Evolutionary conservation across 129 eudicot genomes (phyloP).

Genomic region (Flaveria ramosissima): DNA sequence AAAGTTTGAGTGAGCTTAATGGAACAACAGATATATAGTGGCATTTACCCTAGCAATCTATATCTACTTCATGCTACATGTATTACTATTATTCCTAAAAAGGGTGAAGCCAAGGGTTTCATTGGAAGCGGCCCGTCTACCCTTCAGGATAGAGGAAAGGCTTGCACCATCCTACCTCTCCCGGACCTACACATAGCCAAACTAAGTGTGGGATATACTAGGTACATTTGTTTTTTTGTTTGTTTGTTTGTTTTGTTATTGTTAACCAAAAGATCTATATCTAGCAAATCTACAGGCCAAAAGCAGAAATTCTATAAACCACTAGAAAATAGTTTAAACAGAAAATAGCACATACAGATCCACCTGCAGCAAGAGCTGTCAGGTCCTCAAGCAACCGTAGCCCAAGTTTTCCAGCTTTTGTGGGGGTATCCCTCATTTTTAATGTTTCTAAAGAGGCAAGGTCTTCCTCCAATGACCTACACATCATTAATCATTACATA

Average conservation of each 20-base stretch:
- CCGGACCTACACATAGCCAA: too few relatives aligned
- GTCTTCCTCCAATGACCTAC: conserved; percentile 71
- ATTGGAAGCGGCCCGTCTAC: too few relatives aligned
- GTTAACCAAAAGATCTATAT: background rate
- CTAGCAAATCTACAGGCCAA: conserved; percentile 6
- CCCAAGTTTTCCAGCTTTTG: conserved; percentile 84
- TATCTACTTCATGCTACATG: background rate
- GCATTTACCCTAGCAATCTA: background rate
- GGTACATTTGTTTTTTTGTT: too few relatives aligned
- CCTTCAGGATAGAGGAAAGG: too few relatives aligned
- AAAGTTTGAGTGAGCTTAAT: background rate
- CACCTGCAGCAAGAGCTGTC: conserved; percentile 99
- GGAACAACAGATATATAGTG: background rate
- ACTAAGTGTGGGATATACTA: too few relatives aligned
- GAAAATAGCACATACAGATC: conserved; percentile 95
- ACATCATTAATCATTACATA: conserved; percentile 12
- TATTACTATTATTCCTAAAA: too few relatives aligned
- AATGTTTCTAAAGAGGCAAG: conserved; percentile 48
- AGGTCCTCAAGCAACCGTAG: conserved; percentile 95
- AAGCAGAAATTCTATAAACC: conserved; percentile 1
- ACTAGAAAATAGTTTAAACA: conserved; percentile 29
- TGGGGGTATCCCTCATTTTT: conserved; percentile 69
- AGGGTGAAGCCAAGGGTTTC: too few relatives aligned
- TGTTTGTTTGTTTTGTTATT: too few relatives aligned
- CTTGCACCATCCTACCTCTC: too few relatives aligned